A percentile compares a stretch with the other conserved stretches of the same genome.
These are phyloP conservation scores for Cladosporium oxysporum DNA, from an alignment of 2,329 filamentous ascomycete genomes.

Conservation along the genomic window DNA sequence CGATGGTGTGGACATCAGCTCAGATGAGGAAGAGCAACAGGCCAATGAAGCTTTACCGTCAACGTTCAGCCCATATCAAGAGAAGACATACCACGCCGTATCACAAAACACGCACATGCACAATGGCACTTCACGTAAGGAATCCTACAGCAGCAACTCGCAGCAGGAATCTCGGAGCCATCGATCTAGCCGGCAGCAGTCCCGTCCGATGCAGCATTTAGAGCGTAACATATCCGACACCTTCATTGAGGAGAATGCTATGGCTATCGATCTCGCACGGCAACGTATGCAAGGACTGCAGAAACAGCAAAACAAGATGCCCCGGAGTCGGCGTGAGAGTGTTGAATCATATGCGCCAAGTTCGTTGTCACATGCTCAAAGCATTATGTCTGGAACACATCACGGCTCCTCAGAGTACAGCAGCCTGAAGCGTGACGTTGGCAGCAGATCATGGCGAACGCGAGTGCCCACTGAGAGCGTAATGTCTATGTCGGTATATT, in stretches of 20 bases:
- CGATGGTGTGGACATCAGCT: conserved; percentile 43
- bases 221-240: conserved; percentile 21
- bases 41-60: conserved; percentile 24
- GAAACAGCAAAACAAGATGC: not conserved
- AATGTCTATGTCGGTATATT: conserved; percentile 27
- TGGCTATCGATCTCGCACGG: conserved; percentile 23
- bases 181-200: conserved; percentile 8
- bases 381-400: conserved; percentile 11
- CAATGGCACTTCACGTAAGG: not conserved
- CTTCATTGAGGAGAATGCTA: conserved; percentile 23
- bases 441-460: conserved; percentile 24
- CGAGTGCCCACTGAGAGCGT: conserved; percentile 24
- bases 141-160: not conserved
- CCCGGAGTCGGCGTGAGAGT: not conserved
- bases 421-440: conserved; percentile 5
- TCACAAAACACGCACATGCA: not conserved
- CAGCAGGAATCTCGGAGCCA: not conserved
- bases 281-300: conserved; percentile 23
- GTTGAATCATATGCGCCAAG: conserved; percentile 7
- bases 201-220: conserved; percentile 3
- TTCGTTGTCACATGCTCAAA: conserved; percentile 5
- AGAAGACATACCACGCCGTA: not conserved
- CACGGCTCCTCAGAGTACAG: not conserved
- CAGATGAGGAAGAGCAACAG: conserved; percentile 30
- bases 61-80: conserved; percentile 22